Evolutionary conservation across 306 rosid species (phyloP).

Genomic region (Castanopsis chinensis): DNA sequence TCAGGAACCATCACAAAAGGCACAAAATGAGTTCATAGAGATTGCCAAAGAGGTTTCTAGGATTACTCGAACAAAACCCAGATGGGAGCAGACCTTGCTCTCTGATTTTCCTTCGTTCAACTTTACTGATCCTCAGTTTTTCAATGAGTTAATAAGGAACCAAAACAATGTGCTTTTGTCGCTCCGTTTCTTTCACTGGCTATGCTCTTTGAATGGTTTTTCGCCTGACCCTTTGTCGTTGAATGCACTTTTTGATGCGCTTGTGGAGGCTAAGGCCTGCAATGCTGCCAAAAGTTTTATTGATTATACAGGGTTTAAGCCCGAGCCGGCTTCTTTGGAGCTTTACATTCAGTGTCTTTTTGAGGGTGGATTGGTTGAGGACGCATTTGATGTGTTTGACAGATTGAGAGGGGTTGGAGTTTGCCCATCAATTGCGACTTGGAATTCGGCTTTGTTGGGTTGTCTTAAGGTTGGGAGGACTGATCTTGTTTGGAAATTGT

Average conservation of each 20-base stretch:
- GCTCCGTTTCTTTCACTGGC: constrained; percentile 71
- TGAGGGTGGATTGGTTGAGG: constrained; percentile 52
- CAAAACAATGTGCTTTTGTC: constrained; percentile 58
- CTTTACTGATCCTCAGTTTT: constrained; percentile 53
- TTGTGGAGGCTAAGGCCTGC: constrained; percentile 61
- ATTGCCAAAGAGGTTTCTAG: constrained; percentile 46
- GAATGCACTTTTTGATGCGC: constrained; percentile 45
- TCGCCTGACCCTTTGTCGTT: constrained; percentile 46
- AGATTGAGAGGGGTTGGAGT: constrained; percentile 41
- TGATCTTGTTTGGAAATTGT: constrained; percentile 65
- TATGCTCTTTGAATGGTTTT: constrained; percentile 48
- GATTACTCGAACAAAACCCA: constrained; percentile 53
- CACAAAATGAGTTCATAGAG: constrained; percentile 23
- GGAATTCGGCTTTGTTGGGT: constrained; percentile 52
- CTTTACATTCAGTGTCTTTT: constrained; percentile 46
- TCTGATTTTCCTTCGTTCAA: constrained; percentile 61
- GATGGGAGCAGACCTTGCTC: constrained; percentile 68
- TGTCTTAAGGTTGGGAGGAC: constrained; percentile 55
- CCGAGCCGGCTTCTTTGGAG: constrained; percentile 49
- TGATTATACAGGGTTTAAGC: constrained; percentile 41
- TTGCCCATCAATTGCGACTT: constrained; percentile 47
- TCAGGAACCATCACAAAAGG: background rate
- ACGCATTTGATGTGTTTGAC: constrained; percentile 46
- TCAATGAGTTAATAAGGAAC: constrained; percentile 44
- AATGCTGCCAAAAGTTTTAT: constrained; percentile 53